Conservation (phyloP, 1,139 yeast genomes). For the Kodamaea suecica region DNA sequence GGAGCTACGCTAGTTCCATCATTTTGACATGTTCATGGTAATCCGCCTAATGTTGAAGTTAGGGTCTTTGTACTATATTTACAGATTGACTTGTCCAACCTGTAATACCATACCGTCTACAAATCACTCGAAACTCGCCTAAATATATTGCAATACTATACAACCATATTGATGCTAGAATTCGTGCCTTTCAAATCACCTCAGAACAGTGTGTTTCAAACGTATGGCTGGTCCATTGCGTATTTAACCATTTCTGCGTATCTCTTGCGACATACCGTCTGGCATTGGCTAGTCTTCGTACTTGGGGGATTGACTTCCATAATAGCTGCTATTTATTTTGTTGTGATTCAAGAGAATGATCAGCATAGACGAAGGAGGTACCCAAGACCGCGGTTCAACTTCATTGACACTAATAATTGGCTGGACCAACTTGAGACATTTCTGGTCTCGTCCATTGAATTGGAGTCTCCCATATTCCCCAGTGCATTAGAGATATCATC, state of each 20-base stretch:
- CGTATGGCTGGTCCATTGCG: slow-evolving; percentile 5
- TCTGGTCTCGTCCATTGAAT: slow-evolving; percentile 4
- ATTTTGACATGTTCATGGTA: too few relatives aligned
- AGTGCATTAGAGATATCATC: slow-evolving; percentile 54
- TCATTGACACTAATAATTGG: slow-evolving; percentile 11
- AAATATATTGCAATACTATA: background rate
- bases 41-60: too few relatives aligned
- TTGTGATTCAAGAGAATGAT: slow-evolving; percentile 6
- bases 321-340: slow-evolving; percentile 4
- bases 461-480: slow-evolving; percentile 29
- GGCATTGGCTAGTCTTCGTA: slow-evolving; percentile 11
- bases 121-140: too few relatives aligned
- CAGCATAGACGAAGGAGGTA: background rate
- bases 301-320: slow-evolving; percentile 7
- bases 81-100: too few relatives aligned
- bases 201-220: background rate
- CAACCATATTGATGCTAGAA: too few relatives aligned
- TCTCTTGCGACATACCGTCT: slow-evolving; percentile 12
- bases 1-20: too few relatives aligned
- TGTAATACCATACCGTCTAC: too few relatives aligned
- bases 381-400: slow-evolving; percentile 10
- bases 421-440: slow-evolving; percentile 8
- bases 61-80: too few relatives aligned
- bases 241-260: slow-evolving; percentile 8
- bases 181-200: slow-evolving; percentile 1